A percentile compares a stretch with the other conserved stretches of the same genome.
Conservation (phyloP, 495 filamentous ascomycete species). For the Penicillium fimorum region DNA sequence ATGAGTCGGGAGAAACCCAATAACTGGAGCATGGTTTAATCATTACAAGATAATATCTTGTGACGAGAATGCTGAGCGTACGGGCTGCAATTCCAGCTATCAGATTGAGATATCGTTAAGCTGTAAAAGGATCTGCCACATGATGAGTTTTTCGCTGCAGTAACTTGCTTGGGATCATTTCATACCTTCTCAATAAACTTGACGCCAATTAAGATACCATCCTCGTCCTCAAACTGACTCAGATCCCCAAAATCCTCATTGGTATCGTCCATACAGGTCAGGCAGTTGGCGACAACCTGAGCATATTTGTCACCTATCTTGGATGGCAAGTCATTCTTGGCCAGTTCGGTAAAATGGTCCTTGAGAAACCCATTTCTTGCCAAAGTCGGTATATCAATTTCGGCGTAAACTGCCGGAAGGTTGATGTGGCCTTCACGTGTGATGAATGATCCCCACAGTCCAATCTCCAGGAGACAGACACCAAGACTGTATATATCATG, state of each 20-base stretch:
- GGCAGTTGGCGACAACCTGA: slow-evolving; percentile 49
- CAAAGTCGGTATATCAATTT: too few relatives aligned
- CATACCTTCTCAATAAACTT: slow-evolving; percentile 50
- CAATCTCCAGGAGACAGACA: too few relatives aligned
- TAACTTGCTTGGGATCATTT: neutral
- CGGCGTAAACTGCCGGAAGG: too few relatives aligned
- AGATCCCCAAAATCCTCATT: slow-evolving; percentile 48
- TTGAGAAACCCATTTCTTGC: neutral
- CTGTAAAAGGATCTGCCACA: neutral
- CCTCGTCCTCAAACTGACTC: slow-evolving; percentile 46
- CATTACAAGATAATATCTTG: too few relatives aligned
- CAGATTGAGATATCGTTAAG: neutral
- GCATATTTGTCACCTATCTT: slow-evolving; percentile 52
- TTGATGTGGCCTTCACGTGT: too few relatives aligned
- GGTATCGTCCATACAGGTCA: slow-evolving; percentile 53
- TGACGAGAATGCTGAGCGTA: too few relatives aligned
- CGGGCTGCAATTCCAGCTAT: too few relatives aligned
- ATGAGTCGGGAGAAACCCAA: too few relatives aligned
- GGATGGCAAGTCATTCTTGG: slow-evolving; percentile 37
- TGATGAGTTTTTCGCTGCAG: neutral
- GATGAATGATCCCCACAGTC: too few relatives aligned
- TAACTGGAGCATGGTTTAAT: too few relatives aligned
- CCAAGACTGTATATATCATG: too few relatives aligned
- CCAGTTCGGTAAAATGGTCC: slow-evolving; percentile 19
- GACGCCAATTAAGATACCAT: slow-evolving; percentile 50